These are phyloP conservation scores for Trichosporon faecale DNA, from an alignment of 1,284 basidiomycete species.

Conservation along the genomic window DNA sequence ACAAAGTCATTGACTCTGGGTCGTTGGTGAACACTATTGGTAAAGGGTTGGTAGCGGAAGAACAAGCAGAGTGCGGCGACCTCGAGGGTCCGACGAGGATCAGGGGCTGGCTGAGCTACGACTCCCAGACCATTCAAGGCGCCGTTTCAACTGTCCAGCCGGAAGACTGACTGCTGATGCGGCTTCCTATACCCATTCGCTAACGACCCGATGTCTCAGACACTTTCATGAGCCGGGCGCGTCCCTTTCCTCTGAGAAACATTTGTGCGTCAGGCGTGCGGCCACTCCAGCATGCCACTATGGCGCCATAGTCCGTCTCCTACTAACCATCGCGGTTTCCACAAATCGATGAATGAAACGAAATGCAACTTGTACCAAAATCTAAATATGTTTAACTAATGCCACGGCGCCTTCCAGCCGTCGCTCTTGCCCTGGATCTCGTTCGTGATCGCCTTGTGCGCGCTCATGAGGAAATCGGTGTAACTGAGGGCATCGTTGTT, in stretches of 20 bases:
- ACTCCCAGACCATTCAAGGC: slow-evolving; percentile 1
- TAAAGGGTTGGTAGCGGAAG: neutral
- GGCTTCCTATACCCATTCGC: too few species aligned
- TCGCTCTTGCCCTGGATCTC: slow-evolving; percentile 49
- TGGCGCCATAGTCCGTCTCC: too few species aligned
- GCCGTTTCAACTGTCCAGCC: neutral
- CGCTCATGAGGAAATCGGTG: slow-evolving; percentile 61
- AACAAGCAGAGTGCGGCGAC: neutral
- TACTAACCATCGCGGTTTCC: too few species aligned
- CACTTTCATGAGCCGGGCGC: neutral
- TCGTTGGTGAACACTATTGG: neutral
- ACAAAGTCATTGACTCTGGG: too few species aligned
- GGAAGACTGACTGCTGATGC: too few species aligned
- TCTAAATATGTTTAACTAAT: neutral
- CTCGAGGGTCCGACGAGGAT: neutral
- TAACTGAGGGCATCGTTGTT: slow-evolving; percentile 93
- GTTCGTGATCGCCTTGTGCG: slow-evolving; percentile 51
- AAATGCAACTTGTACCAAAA: slow-evolving; percentile 2
- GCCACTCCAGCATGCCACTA: too few species aligned
- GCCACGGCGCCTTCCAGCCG: slow-evolving; percentile 48
- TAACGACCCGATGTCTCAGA: neutral
- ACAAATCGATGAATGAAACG: neutral
- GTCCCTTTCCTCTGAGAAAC: neutral
- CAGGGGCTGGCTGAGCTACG: too few species aligned
- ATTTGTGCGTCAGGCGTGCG: too few species aligned